Conservation (phyloP, 805 yeast genomes). For the Lachancea lanzarotensis region DNA sequence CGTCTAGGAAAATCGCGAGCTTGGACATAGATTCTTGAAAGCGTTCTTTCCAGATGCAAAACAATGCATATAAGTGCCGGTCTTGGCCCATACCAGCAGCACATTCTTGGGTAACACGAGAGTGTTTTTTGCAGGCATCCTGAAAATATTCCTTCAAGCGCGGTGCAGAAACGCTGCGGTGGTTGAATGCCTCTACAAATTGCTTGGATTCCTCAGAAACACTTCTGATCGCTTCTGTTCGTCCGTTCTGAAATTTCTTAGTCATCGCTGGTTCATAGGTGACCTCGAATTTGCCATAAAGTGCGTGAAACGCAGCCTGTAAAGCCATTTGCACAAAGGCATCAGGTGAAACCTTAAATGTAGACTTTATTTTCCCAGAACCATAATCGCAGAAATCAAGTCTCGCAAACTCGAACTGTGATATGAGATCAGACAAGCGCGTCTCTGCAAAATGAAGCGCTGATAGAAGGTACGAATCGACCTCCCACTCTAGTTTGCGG, state of each 20-base stretch:
- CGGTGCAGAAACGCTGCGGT: slow-evolving; percentile 49
- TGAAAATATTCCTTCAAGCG: slow-evolving; percentile 52
- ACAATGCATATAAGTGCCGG: slow-evolving; percentile 80
- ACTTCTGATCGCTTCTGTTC: slow-evolving; percentile 87
- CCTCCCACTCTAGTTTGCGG: slow-evolving; percentile 81
- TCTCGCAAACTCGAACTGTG: slow-evolving; percentile 81
- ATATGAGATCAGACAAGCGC: slow-evolving; percentile 74
- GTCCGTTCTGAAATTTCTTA: slow-evolving; percentile 75
- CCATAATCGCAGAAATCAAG: slow-evolving; percentile 69
- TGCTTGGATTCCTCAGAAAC: slow-evolving; percentile 74
- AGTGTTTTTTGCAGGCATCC: slow-evolving; percentile 66
- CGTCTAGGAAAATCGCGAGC: slow-evolving; percentile 75
- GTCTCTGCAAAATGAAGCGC: slow-evolving; percentile 89
- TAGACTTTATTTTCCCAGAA: slow-evolving; percentile 60
- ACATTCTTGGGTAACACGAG: slow-evolving; percentile 59
- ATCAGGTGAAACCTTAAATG: slow-evolving; percentile 85
- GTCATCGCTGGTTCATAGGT: slow-evolving; percentile 98
- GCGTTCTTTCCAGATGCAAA: slow-evolving; percentile 69
- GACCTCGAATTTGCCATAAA: slow-evolving; percentile 88
- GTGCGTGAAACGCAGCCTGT: slow-evolving; percentile 86
- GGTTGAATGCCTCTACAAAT: slow-evolving; percentile 81
- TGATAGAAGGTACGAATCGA: slow-evolving; percentile 68
- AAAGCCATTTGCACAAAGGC: slow-evolving; percentile 92
- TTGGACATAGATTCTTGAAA: slow-evolving; percentile 34
- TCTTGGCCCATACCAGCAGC: slow-evolving; percentile 85